These are phyloP conservation scores for Paraphoma sp. DNA, from an alignment of 2,329 filamentous ascomycete species.

Conservation along the genomic window DNA sequence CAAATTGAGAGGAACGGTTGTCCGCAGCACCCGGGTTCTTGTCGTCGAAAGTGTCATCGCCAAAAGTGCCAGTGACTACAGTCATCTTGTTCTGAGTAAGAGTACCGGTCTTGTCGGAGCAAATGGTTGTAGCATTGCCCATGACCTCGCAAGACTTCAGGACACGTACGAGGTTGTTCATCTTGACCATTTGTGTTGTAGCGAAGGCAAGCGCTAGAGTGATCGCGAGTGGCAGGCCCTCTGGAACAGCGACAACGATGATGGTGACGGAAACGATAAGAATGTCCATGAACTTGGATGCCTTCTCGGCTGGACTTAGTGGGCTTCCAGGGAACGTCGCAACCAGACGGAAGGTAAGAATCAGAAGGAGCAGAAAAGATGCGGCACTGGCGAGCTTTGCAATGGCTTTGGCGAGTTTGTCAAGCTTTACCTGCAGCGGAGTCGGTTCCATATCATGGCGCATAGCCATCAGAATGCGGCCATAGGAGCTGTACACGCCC, in stretches of 20 bases:
- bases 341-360: conserved; percentile 49
- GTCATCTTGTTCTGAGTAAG: conserved; percentile 51
- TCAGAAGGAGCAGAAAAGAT: conserved; percentile 46
- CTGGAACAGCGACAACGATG: conserved; percentile 51
- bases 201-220: conserved; percentile 45
- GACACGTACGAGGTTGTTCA: conserved; percentile 44
- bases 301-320: conserved; percentile 37
- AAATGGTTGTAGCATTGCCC: conserved; percentile 47
- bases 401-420: conserved; percentile 58
- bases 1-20: conserved; percentile 49
- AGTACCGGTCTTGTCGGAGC: conserved; percentile 46
- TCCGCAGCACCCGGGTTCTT: conserved; percentile 53
- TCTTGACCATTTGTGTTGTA: conserved; percentile 43
- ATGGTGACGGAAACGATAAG: conserved; percentile 53
- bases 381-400: conserved; percentile 57
- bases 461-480: conserved; percentile 63
- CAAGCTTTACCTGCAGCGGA: conserved; percentile 62
- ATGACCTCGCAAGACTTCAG: conserved; percentile 45
- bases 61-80: conserved; percentile 49
- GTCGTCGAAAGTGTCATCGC: conserved; percentile 54
- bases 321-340: conserved; percentile 35
- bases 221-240: conserved; percentile 47
- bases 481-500: conserved; percentile 62
- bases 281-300: conserved; percentile 48
- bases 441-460: conserved; percentile 61